Evolutionary conservation across 2,329 filamentous ascomycete genomes (phyloP), one percentile per base, ranked within the genome.

Genomic region (Fusarium nematophilum): DNA sequence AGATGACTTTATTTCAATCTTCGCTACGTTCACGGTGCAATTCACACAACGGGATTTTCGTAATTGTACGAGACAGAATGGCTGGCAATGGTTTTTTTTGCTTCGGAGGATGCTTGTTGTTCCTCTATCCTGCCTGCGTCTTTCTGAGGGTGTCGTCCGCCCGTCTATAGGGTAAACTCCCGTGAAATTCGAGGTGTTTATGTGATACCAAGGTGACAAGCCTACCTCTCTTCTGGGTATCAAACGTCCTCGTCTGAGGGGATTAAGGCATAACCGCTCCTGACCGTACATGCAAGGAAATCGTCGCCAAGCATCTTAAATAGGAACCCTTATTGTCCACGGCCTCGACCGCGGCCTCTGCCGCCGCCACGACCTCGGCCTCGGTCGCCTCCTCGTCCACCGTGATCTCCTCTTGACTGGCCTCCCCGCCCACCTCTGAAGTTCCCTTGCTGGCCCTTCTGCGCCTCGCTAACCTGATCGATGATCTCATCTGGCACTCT

Each of bases 401-500:
- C 80, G 63, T 88, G 82, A 30, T 87, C 86, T 49, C 84, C 85
- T 68, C 85, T 81, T 70, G 84, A 77, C 48, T 81, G 78, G 13
- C 86, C 83, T 59, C 85, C 83, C 31, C 87, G 82, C 33, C 89
- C 88, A 40, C 90, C 88, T 53, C 89, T 83, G 70, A 88, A 90
- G 59, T 79, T 80, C 45, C 81, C 76, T 54, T 79, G 81, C 70
- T 92, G 88, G 62, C 84, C 84, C 72, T 91, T 90, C 76, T 98
- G 94, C 73, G 95, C 91, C 67, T 98, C 94, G 82, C 93, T 96
- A 18, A 95, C 93, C 31, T 92, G 78, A 64, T 98, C 94, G 78
- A 99, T 91, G 60, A 99, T 96, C 76, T 98, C 94, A 78, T 99
- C 94, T 46, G 94, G 93, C 3, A 99, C 92, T 69, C 94, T 89